Conservation (phyloP, 257 asterid genomes). For the Eucommia ulmoides region DNA sequence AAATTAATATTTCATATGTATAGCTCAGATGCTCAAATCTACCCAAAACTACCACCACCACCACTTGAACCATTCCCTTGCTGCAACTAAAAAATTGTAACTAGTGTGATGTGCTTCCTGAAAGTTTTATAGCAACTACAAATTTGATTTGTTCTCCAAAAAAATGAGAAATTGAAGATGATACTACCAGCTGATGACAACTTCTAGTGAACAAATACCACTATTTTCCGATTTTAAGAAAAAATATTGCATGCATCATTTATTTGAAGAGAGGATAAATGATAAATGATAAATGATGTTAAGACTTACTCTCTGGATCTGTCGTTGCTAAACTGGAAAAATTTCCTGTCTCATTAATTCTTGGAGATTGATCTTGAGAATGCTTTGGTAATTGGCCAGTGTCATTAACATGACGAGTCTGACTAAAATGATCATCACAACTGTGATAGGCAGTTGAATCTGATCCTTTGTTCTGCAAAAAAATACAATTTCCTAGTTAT, state of each 20-base stretch:
- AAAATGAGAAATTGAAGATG: no score
- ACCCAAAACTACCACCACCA: neutral
- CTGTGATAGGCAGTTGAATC: slow-evolving; percentile 57
- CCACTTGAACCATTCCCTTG: neutral
- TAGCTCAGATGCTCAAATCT: neutral
- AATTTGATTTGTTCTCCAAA: neutral
- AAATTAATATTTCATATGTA: no score
- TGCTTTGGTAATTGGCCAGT: slow-evolving; percentile 24
- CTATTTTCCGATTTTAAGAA: no score
- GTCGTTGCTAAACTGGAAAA: slow-evolving; percentile 16
- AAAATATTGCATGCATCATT: no score
- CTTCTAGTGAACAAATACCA: no score
- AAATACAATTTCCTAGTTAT: slow-evolving; percentile 6
- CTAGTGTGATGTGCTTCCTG: neutral
- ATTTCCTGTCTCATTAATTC: slow-evolving; percentile 13
- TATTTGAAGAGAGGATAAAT: no score
- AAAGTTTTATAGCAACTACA: neutral
- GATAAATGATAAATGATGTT: neutral
- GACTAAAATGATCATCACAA: slow-evolving; percentile 54
- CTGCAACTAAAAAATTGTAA: neutral
- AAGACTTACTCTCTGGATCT: slow-evolving; percentile 29
- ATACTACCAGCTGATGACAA: no score
- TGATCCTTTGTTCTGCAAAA: slow-evolving; percentile 43
- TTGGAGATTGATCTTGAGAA: slow-evolving; percentile 20
- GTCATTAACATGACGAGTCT: slow-evolving; percentile 25